Evolutionary conservation across 805 yeast genomes (phyloP).

Genomic region (Ogataea haglerorum): DNA sequence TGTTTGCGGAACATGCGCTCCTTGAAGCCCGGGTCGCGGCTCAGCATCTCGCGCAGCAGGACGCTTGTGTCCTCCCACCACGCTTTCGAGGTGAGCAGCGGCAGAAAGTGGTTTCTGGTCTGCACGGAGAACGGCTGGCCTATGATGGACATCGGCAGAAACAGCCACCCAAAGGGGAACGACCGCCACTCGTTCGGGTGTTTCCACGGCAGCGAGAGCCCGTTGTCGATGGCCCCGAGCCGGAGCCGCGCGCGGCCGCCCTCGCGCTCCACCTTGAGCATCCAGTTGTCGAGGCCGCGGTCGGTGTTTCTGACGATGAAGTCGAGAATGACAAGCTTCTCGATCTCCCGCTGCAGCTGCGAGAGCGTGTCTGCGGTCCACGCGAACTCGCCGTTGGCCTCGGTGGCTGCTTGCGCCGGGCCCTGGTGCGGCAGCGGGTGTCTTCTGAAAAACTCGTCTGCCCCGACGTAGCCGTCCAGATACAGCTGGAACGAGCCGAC

Average conservation of each 20-base stretch:
- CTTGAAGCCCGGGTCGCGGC: conserved; percentile 58
- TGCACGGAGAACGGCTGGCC: conserved; percentile 62
- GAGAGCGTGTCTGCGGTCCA: conserved; percentile 51
- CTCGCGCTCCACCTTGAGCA: conserved; percentile 52
- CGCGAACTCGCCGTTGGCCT: conserved; percentile 29
- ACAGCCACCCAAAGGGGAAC: conserved; percentile 77
- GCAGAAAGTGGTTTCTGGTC: conserved; percentile 55
- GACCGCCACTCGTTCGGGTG: conserved; percentile 82
- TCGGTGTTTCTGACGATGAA: conserved; percentile 75
- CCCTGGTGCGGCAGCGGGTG: conserved; percentile 48
- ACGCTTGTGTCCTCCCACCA: conserved; percentile 70
- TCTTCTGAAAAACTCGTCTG: conserved; percentile 52
- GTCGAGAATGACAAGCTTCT: conserved; percentile 66
- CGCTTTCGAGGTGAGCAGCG: conserved; percentile 51
- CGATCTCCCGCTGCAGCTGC: conserved; percentile 59
- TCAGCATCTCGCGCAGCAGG: conserved; percentile 46
- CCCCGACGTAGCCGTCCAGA: conserved; percentile 54
- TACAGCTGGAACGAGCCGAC: conserved; percentile 69
- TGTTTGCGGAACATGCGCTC: conserved; percentile 66
- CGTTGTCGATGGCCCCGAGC: conserved; percentile 75
- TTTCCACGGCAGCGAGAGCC: conserved; percentile 75
- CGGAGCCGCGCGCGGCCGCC: conserved; percentile 37
- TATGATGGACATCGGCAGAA: conserved; percentile 57
- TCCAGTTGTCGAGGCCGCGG: conserved; percentile 74
- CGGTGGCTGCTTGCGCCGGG: conserved; percentile 1